A percentile compares a stretch with the other conserved stretches of the same genome.
phyloP scores from a whole-genome alignment of 345 rosid species.

The Salix suchowensis region DNA sequence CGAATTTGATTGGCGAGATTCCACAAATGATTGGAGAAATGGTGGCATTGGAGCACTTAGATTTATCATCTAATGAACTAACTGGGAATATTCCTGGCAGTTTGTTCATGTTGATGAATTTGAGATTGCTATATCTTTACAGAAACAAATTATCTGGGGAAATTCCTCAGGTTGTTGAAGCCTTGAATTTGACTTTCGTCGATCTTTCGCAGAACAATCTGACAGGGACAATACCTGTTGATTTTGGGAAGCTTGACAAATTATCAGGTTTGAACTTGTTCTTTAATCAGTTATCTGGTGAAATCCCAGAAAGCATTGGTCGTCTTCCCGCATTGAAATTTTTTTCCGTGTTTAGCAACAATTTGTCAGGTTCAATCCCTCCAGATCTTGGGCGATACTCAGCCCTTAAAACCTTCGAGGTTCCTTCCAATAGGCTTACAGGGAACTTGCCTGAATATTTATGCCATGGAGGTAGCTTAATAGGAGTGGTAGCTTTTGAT shows the following conservation, averaged over 20 bases:
- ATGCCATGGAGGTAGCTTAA: constrained; percentile 37
- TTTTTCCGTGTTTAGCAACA: constrained; percentile 42
- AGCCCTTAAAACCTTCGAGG: constrained; percentile 32
- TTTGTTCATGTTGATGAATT: constrained; percentile 42
- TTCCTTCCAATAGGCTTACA: constrained; percentile 31
- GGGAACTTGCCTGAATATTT: constrained; percentile 49
- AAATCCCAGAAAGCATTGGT: constrained; percentile 44
- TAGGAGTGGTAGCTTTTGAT: constrained; percentile 35
- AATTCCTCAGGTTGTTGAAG: constrained; percentile 39
- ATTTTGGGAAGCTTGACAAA: constrained; percentile 39
- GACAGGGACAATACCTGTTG: constrained; percentile 47
- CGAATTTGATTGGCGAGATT: constrained; percentile 52
- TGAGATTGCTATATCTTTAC: constrained; percentile 29
- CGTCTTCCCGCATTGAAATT: constrained; percentile 38
- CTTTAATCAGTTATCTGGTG: constrained; percentile 44
- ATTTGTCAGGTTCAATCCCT: constrained; percentile 47
- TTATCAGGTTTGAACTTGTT: constrained; percentile 23
- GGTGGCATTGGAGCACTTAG: constrained; percentile 41
- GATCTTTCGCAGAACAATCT: constrained; percentile 52
- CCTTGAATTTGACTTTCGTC: constrained; percentile 24
- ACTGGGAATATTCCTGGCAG: constrained; percentile 40
- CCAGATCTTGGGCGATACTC: constrained; percentile 48
- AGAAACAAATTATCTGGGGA: constrained; percentile 33
- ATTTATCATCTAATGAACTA: constrained; percentile 28
- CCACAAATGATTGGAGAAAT: constrained; percentile 35